Conservation (phyloP, 2,329 filamentous ascomycete genomes). For the Emergomyces pasteurianus region DNA sequence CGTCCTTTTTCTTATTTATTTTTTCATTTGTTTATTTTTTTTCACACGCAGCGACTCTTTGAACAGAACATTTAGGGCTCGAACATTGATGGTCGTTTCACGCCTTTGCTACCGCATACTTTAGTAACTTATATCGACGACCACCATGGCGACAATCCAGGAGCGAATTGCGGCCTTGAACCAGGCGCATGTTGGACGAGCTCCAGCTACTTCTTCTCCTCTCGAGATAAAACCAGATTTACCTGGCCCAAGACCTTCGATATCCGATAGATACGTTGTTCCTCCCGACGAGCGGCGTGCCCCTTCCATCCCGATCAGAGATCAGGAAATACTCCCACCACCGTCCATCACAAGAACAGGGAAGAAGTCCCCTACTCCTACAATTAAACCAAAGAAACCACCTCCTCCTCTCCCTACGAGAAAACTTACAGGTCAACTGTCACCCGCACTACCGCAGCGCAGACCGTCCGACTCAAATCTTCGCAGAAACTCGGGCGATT, state of each 20-base stretch:
- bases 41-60: background rate
- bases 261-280: constrained; percentile 10
- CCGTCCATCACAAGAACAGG: constrained; percentile 17
- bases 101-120: too few species aligned
- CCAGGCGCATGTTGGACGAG: constrained; percentile 29
- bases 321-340: constrained; percentile 9
- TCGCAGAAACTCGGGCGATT: constrained; percentile 38
- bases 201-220: constrained; percentile 19
- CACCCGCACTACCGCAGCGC: constrained; percentile 40
- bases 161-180: constrained; percentile 36
- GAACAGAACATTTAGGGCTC: background rate
- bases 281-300: background rate
- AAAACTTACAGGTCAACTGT: constrained; percentile 26
- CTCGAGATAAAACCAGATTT: constrained; percentile 14
- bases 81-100: background rate
- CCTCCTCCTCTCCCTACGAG: constrained; percentile 38
- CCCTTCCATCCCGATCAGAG: background rate
- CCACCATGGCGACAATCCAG: constrained; percentile 27
- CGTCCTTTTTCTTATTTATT: too few species aligned
- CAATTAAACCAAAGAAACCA: constrained; percentile 14
- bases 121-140: background rate
- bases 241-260: constrained; percentile 17
- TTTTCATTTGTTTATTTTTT: background rate
- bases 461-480: constrained; percentile 24
- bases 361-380: constrained; percentile 13